These are phyloP conservation scores for Amphichorda felina DNA, from an alignment of 2,329 filamentous ascomycete species.

Conservation along the genomic window DNA sequence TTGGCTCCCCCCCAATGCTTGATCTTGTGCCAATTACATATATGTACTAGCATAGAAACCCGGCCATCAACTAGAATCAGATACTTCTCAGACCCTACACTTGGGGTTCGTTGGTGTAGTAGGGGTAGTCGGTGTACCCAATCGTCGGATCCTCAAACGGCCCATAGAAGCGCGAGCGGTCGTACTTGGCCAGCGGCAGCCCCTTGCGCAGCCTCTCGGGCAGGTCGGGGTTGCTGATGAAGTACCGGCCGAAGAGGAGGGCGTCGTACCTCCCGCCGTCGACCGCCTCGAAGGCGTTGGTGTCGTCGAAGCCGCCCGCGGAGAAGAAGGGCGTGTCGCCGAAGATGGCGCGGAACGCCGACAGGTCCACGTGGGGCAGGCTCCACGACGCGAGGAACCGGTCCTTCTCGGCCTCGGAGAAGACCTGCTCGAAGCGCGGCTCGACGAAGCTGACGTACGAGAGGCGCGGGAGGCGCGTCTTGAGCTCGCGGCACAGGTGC, in stretches of 20 bases:
- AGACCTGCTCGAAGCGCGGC: constrained; percentile 41
- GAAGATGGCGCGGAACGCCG: constrained; percentile 36
- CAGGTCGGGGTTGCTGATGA: constrained; percentile 17
- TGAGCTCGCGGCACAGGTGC: constrained; percentile 34
- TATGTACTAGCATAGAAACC: too few species aligned
- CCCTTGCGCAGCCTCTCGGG: constrained; percentile 14
- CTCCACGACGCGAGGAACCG: constrained; percentile 34
- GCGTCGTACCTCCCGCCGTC: constrained; percentile 32
- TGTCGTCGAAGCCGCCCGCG: constrained; percentile 39
- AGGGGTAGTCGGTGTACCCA: constrained; percentile 24
- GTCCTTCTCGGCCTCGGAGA: constrained; percentile 34
- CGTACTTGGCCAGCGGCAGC: constrained; percentile 13
- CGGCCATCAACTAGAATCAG: too few species aligned
- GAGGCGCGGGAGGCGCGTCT: constrained; percentile 26
- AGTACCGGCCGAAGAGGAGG: constrained; percentile 22
- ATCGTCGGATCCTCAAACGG: constrained; percentile 13
- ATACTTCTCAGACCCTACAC: too few species aligned
- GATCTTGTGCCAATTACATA: too few species aligned
- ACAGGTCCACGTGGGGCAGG: constrained; percentile 29
- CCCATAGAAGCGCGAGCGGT: constrained; percentile 16
- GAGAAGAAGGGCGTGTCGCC: constrained; percentile 41
- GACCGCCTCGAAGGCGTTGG: constrained; percentile 32
- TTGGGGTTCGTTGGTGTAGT: too few species aligned
- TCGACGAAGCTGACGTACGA: constrained; percentile 45
- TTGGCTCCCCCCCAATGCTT: too few species aligned